phyloP scores from a whole-genome alignment of 257 asterid species.

The Linderniella brevidens region DNA sequence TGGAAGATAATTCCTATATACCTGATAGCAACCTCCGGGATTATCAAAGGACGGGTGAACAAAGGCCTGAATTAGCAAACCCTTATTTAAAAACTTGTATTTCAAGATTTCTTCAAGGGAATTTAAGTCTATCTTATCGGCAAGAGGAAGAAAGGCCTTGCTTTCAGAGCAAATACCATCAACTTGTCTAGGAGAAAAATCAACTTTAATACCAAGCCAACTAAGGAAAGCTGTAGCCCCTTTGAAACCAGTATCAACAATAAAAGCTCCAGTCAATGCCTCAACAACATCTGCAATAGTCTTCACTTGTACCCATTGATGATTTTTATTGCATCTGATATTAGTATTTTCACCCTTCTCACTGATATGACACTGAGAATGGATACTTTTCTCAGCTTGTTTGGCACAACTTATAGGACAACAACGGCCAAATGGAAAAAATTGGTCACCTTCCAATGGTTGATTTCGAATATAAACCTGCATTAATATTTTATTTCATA shows the following conservation, averaged over 20 bases:
- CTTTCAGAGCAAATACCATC: constrained; percentile 42
- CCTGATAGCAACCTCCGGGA: constrained; percentile 95
- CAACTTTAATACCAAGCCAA: constrained; percentile 73
- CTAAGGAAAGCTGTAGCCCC: constrained; percentile 77
- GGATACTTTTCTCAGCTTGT: constrained; percentile 41
- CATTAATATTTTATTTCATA: constrained; percentile 5
- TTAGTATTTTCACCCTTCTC: constrained; percentile 20
- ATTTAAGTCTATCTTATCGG: constrained; percentile 32
- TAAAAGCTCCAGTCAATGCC: constrained; percentile 85
- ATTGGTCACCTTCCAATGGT: constrained; percentile 53
- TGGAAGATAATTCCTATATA: constrained; percentile 10
- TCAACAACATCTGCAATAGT: constrained; percentile 85
- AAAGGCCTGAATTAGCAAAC: constrained; percentile 90
- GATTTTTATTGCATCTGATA: constrained; percentile 68
- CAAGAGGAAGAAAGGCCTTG: constrained; percentile 38
- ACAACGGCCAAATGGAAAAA: constrained; percentile 61
- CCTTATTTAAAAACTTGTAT: constrained; percentile 51
- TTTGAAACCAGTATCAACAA: constrained; percentile 80
- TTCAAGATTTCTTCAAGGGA: constrained; percentile 42
- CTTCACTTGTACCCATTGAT: constrained; percentile 80
- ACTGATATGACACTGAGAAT: constrained; percentile 21
- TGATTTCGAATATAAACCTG: constrained; percentile 92
- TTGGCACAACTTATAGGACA: constrained; percentile 51
- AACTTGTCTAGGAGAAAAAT: constrained; percentile 29
- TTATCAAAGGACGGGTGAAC: constrained; percentile 81